Base-by-base conservation (phyloP, 305 asterid genomes). In the Fraxinus greggii region DNA sequence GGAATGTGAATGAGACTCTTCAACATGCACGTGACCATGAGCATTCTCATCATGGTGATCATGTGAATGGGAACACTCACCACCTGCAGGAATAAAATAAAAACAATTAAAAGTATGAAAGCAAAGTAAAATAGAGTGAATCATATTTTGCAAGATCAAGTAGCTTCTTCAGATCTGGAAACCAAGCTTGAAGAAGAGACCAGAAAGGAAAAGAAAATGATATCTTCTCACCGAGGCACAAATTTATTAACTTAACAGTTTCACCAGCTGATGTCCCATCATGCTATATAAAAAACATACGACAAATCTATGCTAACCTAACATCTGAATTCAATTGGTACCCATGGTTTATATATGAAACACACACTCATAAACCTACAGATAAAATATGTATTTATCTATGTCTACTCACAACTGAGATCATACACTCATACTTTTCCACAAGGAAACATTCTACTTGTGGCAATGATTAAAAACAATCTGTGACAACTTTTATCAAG, bases 1-100 rank as follows among this genome's bases (percentile, higher is more conserved):
- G 45, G 99, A 95, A 87, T 95, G 99, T 29, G 97, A 88, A 89
- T 95, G 99, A 26, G 94, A 92, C 45, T 84, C 93, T 26, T 90
- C 91, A 21, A 78, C 79, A 83, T 89, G 92, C 24, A 63, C 87
- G 69, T 91, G 93, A 59, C 83, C 84, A 86, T 90, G 89, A 85
- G 82, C 88, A 84, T 89, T 91, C 72, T 86, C 92, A 59, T 78
- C 88, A 79, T 88, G 91, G 56, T 89, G 91, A 85, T 91, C 94
- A 76, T 93, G 97, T 51, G 95, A 91, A 88, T 96, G 98, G 82
- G 98, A 86, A 85, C 91, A 95, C 79, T 85, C 93, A 23, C 98
- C 98, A 83, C 98, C 99, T 96, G 90, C 87, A 85, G 72, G 83
- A 76, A 83, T 32, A 74, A 65, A 73, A 59, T 74, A 42, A 32